Conservation (phyloP, 441 rosid genomes). For the Jatropha multifida region DNA sequence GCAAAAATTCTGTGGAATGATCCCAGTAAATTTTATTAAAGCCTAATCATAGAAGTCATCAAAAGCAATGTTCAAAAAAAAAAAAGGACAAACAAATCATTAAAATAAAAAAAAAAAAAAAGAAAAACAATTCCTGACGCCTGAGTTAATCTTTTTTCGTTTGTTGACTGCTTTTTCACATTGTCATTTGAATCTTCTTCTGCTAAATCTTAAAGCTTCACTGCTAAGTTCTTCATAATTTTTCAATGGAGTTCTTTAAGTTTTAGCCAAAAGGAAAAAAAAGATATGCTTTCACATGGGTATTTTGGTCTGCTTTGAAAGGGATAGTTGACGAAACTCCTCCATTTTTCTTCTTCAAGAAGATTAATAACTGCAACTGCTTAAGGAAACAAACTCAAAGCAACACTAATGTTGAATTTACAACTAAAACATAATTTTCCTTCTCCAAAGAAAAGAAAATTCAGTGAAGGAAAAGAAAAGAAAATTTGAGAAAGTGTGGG, state of each 20-base stretch:
- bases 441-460: neutral
- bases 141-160: slow-evolving; percentile 32
- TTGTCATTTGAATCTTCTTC: slow-evolving; percentile 20
- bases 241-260: neutral
- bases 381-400: no score
- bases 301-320: slow-evolving; percentile 4
- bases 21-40: slow-evolving; percentile 43
- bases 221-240: slow-evolving; percentile 11
- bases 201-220: slow-evolving; percentile 15
- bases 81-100: neutral
- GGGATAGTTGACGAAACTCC: neutral
- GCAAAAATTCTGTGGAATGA: slow-evolving; percentile 40
- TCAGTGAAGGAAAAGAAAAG: neutral
- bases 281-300: neutral
- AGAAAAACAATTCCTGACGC: slow-evolving; percentile 27
- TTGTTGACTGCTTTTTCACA: slow-evolving; percentile 44
- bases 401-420: no score
- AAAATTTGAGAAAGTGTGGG: slow-evolving; percentile 16
- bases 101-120: neutral
- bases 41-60: slow-evolving; percentile 56
- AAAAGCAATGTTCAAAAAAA: slow-evolving; percentile 31
- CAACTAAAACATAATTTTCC: no score
- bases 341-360: no score
- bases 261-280: neutral
- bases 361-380: no score